Evolutionary conservation across 2,329 filamentous ascomycete genomes (phyloP), one percentile per base, ranked within the genome.

Genomic region (Hymenoscyphus fructigenus): DNA sequence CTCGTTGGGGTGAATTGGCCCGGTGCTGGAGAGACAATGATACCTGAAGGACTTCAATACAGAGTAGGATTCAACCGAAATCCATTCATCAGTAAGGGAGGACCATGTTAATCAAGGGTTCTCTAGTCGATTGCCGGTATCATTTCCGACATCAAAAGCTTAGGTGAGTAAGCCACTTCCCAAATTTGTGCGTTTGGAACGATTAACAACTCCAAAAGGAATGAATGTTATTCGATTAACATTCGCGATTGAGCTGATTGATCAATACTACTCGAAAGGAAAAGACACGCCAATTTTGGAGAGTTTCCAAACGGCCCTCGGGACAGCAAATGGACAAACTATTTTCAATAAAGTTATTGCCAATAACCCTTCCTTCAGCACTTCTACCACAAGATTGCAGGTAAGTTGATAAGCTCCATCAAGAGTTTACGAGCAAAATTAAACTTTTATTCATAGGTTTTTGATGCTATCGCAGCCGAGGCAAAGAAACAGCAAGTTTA

Each of bases 1-100:
- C 82, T 83, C 65, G 84, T 82, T 10, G 85, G 86, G 0, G 81
- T 82, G n/a, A 89, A 89, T 70, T 89, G 86, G 86, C 85, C 86
- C 0, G 87, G 85, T 0, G 82, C 84, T 15, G 82, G 80, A 50
- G 85, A 88, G 61, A 80, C 83, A 26, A 88, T 88, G 85, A 80
- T 89, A 0, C 87, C 86, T 0, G 85, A 88, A 67, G 86, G 86
- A 5, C 79, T 88, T 2, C 85, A 87, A 72, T 86, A 86, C 73
- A 81, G 12, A 23, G 47, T 53, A 15, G 26, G 47, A 50, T 14
- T 23, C 14, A 5, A 12, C 7, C 20, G 23, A 1, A 53, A 12
- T 14, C 20, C 12, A 12, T 53, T 14, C 20, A 5, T 26, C 10
- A 4, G 10, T 12, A 10, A 5, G 9, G 9, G 44, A 23, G 12